phyloP scores from a whole-genome alignment of 805 yeast genomes.

The Sugiyamaella floridensis region DNA sequence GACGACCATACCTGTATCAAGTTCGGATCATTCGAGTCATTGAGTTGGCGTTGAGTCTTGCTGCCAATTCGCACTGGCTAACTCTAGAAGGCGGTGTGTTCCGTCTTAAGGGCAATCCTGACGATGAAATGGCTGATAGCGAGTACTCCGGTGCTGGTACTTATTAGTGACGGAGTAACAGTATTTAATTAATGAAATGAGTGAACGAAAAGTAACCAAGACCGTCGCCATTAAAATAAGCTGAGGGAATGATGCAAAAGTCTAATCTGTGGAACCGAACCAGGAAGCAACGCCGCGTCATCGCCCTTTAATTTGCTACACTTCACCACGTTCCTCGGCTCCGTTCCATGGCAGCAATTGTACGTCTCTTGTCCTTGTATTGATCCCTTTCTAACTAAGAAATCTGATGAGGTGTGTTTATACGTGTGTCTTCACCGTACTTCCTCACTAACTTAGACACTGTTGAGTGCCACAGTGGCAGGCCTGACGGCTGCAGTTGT shows the following conservation, averaged over 20 bases:
- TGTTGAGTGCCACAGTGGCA: constrained; percentile 33
- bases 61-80: not conserved
- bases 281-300: too few species aligned
- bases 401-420: constrained; percentile 3
- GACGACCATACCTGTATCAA: constrained; percentile 5
- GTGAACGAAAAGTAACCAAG: not conserved
- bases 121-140: constrained; percentile 6
- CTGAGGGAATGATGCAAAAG: too few species aligned
- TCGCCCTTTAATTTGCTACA: not conserved
- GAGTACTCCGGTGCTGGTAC: not conserved
- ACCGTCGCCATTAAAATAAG: too few species aligned
- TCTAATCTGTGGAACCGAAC: too few species aligned
- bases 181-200: not conserved
- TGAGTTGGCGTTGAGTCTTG: constrained; percentile 12
- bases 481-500: constrained; percentile 33
- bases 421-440: not conserved
- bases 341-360: not conserved
- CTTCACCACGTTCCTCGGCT: not conserved
- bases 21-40: constrained; percentile 12
- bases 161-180: not conserved
- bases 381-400: not conserved
- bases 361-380: not conserved
- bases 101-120: not conserved
- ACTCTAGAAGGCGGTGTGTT: not conserved
- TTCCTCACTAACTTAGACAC: constrained; percentile 15